Percentiles rank a stretch among this genome's conserved stretches.
Evolutionary conservation across 768 basidiomycete genomes (phyloP).

Genomic region (Imleria badia): DNA sequence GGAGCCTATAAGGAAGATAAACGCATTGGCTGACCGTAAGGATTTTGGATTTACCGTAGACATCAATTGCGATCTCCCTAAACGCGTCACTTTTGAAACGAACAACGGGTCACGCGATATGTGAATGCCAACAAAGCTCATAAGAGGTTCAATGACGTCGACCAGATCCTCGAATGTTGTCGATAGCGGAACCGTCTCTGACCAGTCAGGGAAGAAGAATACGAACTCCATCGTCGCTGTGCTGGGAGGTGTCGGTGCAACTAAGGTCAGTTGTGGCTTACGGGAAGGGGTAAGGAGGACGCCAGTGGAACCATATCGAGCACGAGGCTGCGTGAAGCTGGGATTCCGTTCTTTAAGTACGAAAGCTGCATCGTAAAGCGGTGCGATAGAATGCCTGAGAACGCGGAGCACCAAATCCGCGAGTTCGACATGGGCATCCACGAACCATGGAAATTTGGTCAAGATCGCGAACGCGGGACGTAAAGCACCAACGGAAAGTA

Average conservation of each 20-base stretch:
- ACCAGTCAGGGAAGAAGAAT: constrained; percentile 91
- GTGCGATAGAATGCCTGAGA: constrained; percentile 64
- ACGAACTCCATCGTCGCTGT: constrained; percentile 76
- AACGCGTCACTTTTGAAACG: constrained; percentile 74
- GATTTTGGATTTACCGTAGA: constrained; percentile 44
- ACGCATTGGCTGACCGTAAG: not conserved
- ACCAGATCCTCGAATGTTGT: constrained; percentile 64
- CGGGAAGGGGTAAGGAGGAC: constrained; percentile 50
- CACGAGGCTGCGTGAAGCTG: constrained; percentile 61
- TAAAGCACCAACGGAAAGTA: constrained; percentile 86
- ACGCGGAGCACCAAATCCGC: constrained; percentile 85
- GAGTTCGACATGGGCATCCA: constrained; percentile 76
- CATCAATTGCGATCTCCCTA: constrained; percentile 66
- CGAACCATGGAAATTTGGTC: constrained; percentile 81
- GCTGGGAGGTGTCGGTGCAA: constrained; percentile 78
- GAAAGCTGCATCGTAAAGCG: constrained; percentile 56
- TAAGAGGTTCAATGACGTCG: constrained; percentile 73
- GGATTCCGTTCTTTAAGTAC: constrained; percentile 59
- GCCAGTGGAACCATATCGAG: constrained; percentile 62
- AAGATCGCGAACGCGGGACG: constrained; percentile 77
- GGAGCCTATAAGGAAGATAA: constrained; percentile 37
- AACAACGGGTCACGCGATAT: constrained; percentile 76
- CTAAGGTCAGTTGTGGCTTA: constrained; percentile 68
- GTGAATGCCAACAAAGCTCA: constrained; percentile 79
- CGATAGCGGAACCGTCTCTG: constrained; percentile 65